Base-by-base conservation (phyloP, 805 yeast genomes). In the Candida caryicola region DNA sequence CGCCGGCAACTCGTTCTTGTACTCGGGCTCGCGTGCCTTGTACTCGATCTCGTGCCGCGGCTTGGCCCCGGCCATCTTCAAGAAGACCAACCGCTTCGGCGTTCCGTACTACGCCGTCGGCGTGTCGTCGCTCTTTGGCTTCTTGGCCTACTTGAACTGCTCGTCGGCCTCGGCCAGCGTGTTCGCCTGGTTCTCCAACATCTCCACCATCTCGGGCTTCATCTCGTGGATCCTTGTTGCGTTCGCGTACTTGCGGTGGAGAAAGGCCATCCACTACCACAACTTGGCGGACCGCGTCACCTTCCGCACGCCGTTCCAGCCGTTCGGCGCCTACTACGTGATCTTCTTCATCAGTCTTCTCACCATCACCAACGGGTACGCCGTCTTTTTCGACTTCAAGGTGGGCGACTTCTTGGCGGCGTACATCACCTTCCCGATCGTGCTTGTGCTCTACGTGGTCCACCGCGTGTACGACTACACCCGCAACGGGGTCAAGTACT, bases 321-420 rank as follows among this genome's bases (percentile, higher is more conserved):
- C 85, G 29, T 73, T 63, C 45, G 75, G 81, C 34, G 73, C 83
- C 3, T 81, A 74, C 52, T 74, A 74, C 43, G 72, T 77, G 5
- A 59, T 81, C 23, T 47, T 66, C 28, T 57, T 79, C 44, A 70
- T 81, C 39, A 41, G 69, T 4, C 21, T 84, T n/a, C 52, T 84
- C 36, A 64, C 81, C 21, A 36, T 84, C 32, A 82, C 89, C n/a
- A 83, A 84, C 50, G 90, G 90, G 40, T 84, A 80, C 54, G 81
- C 75, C 2, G 82, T 77, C 4, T 82, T 83, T 59, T 73, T 83
- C 43, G 69, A 69, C 14, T 81, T 80, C 68, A 70, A 67, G 10
- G 72, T 59, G 1, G 58, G 75, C 5, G 81, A 80, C 55, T 83
- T 83, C 50, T 61, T 83, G 35, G 89, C 90, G 23, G 84, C 89